Evolutionary conservation across 306 rosid species (phyloP).

Genomic region (Ceratonia siliqua): DNA sequence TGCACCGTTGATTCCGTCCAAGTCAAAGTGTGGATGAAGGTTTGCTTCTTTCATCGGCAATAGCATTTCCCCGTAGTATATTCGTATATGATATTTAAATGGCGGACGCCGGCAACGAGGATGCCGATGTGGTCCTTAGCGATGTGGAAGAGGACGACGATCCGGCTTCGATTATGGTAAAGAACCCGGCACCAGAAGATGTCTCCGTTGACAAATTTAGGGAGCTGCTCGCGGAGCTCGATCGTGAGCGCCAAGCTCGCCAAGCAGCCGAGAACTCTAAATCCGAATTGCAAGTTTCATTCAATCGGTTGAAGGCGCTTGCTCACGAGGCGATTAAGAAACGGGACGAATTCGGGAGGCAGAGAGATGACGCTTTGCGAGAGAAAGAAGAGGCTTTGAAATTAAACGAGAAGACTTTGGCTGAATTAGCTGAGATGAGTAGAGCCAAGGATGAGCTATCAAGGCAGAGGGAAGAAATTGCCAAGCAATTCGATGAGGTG

Average conservation of each 20-base stretch:
- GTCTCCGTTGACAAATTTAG: conserved; percentile 60
- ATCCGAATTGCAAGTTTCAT: conserved; percentile 68
- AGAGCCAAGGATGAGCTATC: conserved; percentile 49
- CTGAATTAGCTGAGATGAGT: conserved; percentile 53
- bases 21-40: conserved; percentile 2
- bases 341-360: conserved; percentile 77
- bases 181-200: conserved; percentile 52
- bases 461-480: conserved; percentile 57
- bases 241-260: conserved; percentile 83
- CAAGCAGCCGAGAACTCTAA: conserved; percentile 69
- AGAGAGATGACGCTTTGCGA: conserved; percentile 80
- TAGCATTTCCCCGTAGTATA: no score
- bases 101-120: conserved; percentile 69
- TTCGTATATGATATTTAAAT: conserved; percentile 51
- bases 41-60: conserved; percentile 33
- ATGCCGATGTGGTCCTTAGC: conserved; percentile 84
- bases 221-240: conserved; percentile 78
- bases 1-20: not conserved
- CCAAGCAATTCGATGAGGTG: conserved; percentile 59
- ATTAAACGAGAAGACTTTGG: conserved; percentile 47
- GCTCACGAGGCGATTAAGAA: conserved; percentile 85
- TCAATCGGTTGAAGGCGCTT: conserved; percentile 68
- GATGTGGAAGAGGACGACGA: conserved; percentile 90
- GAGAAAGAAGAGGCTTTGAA: conserved; percentile 63
- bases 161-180: conserved; percentile 45